Base-by-base conservation (phyloP, 2,329 filamentous ascomycete genomes). In the Apiospora phragmitis region DNA sequence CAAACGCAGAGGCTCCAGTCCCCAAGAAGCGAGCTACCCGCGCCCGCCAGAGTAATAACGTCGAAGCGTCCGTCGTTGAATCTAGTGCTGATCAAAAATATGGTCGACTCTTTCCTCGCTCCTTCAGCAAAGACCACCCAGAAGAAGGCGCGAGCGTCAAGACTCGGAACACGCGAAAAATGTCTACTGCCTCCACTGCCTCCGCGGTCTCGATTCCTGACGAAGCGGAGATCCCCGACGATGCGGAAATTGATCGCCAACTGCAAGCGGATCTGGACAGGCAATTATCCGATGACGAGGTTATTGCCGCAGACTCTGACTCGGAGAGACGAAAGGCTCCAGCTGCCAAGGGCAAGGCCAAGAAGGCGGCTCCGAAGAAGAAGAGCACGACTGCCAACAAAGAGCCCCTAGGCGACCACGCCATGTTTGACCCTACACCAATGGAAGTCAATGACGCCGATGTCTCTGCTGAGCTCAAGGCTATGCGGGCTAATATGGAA, bases 171-270 rank as follows among this genome's bases (percentile, higher is more conserved):
- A 73, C 77, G 12, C 84, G 86, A 42, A 89, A 89, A 73, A 81
- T 84, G 43, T 87, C 88, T 1, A 85, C 85, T 43, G 81, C 83
- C 0, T 81, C 83, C 1, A 76, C 82, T 9, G 82, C 76, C 4
- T 82, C 82, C 24, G 41, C 43, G 7, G 78, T 43, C 42, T 73
- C 45, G 35, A 47, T 35, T 12, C 78, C 76, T 4, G 79, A 82
- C 6, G 76, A 83, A n/a, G 81, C 81, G 21, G 80, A 80, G 5
- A 80, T 88, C 14, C 86, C 87, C 0, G 85, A 89, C 69, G 90
- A 93, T 72, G 88, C 90, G 1, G 91, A 92, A 73, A 86, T 93
- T 47, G 90, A 93, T 68, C 87, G 87, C 29, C 89, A 89, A 67
- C 82, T 93, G 1, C 87, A 92, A 75, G 89, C 88, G 2, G 91